These are phyloP conservation scores for Camellia oleifera DNA, from an alignment of 179 eudicot genomes.

Conservation along the genomic window DNA sequence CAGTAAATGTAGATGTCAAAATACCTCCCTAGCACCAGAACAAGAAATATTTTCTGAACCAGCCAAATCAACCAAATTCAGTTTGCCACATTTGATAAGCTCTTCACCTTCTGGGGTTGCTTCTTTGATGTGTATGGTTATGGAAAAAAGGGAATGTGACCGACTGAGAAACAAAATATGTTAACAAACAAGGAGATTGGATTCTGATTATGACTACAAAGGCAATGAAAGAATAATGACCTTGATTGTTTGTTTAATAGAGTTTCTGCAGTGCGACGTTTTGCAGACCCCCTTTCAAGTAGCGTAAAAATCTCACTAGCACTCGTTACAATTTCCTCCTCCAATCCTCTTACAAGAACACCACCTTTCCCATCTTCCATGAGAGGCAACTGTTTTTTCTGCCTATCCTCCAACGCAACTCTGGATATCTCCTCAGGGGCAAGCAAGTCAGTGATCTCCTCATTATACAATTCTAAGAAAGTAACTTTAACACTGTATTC, in stretches of 20 bases:
- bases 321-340: conserved; percentile 95
- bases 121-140: conserved; percentile 97
- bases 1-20: background rate
- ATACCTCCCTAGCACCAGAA: conserved; percentile 98
- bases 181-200: conserved; percentile 4
- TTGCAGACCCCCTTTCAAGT: conserved; percentile 97
- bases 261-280: conserved; percentile 98
- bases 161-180: conserved; percentile 58
- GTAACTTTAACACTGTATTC: conserved; percentile 99
- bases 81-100: conserved; percentile 96
- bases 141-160: conserved; percentile 93
- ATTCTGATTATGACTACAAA: background rate
- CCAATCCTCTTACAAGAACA: conserved; percentile 92
- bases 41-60: conserved; percentile 99
- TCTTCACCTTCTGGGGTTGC: conserved; percentile 99
- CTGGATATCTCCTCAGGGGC: conserved; percentile 89
- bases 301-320: conserved; percentile 88
- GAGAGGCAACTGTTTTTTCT: conserved; percentile 85
- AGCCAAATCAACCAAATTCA: conserved; percentile 95
- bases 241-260: conserved; percentile 94
- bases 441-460: conserved; percentile 92
- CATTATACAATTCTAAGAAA: conserved; percentile 89
- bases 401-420: conserved; percentile 73
- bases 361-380: conserved; percentile 99
- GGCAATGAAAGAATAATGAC: conserved; percentile 26